Evolutionary conservation across 2,329 filamentous ascomycete species (phyloP).

Genomic region (Thielaviopsis populi): DNA sequence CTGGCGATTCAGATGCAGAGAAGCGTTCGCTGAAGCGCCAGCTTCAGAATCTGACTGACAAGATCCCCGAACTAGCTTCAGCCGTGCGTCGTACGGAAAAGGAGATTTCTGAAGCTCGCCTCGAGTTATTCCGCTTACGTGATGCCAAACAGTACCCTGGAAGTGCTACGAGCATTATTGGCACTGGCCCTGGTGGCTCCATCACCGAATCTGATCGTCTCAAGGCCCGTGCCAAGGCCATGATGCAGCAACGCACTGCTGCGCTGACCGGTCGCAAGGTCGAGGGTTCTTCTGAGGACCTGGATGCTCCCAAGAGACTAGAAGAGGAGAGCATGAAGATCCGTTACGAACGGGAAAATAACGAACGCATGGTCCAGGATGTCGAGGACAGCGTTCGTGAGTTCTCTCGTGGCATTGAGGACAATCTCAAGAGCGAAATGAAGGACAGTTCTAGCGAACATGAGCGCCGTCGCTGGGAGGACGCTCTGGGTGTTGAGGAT

Average conservation of each 20-base stretch:
- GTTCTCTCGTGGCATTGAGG: slow-evolving; percentile 71
- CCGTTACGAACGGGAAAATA: slow-evolving; percentile 75
- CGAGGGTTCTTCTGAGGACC: slow-evolving; percentile 52
- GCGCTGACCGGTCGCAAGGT: slow-evolving; percentile 76
- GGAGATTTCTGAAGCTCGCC: slow-evolving; percentile 75
- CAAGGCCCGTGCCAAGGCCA: slow-evolving; percentile 87
- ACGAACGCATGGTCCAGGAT: slow-evolving; percentile 91
- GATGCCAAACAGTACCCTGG: slow-evolving; percentile 85
- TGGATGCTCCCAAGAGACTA: slow-evolving; percentile 65
- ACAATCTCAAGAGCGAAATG: slow-evolving; percentile 67
- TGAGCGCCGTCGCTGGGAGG: slow-evolving; percentile 87
- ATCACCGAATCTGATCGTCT: slow-evolving; percentile 89
- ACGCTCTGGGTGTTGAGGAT: slow-evolving; percentile 88
- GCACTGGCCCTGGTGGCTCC: slow-evolving; percentile 77
- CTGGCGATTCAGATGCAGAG: slow-evolving; percentile 75
- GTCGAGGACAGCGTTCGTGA: slow-evolving; percentile 92
- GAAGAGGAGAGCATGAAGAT: slow-evolving; percentile 77
- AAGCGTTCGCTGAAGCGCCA: slow-evolving; percentile 74
- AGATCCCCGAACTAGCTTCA: slow-evolving; percentile 80
- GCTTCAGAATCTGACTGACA: slow-evolving; percentile 75
- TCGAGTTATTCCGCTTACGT: slow-evolving; percentile 84
- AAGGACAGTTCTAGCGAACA: slow-evolving; percentile 69
- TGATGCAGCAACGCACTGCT: slow-evolving; percentile 96
- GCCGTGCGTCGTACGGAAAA: slow-evolving; percentile 83
- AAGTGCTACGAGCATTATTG: slow-evolving; percentile 66